Evolutionary conservation across 371 early-diverging fungal genomes (phyloP).

Genomic region (Thermomucor indicae-seudaticae): DNA sequence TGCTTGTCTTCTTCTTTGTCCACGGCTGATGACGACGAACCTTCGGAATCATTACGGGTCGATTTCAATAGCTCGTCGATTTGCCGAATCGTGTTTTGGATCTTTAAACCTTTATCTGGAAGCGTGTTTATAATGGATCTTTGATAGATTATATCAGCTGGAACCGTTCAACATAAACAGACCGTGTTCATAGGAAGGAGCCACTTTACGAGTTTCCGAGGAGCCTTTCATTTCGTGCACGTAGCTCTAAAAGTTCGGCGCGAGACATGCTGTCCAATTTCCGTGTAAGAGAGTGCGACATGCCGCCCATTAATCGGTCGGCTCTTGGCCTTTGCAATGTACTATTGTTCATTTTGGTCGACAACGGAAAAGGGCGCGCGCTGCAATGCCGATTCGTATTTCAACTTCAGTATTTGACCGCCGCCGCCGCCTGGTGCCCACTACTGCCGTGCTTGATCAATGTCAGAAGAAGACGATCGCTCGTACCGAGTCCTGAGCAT

Average conservation of each 20-base stretch:
- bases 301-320: conserved; percentile 13
- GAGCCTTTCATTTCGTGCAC: conserved; percentile 17
- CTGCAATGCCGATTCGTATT: too few species aligned
- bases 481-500: conserved; percentile 74
- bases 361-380: background rate
- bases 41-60: too few species aligned
- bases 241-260: conserved; percentile 14
- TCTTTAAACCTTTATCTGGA: conserved; percentile 36
- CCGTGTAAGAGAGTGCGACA: conserved; percentile 18
- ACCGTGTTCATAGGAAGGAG: background rate
- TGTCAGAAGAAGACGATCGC: background rate
- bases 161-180: background rate
- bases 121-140: conserved; percentile 13
- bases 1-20: too few species aligned
- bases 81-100: conserved; percentile 23
- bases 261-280: conserved; percentile 19
- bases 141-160: background rate
- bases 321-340: background rate
- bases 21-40: too few species aligned
- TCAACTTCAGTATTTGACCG: too few species aligned
- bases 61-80: too few species aligned
- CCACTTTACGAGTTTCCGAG: conserved; percentile 22
- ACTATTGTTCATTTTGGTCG: conserved; percentile 2
- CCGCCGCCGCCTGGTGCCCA: too few species aligned
- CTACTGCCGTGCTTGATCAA: too few species aligned